Percentiles rank a stretch among this genome's conserved stretches.
Evolutionary conservation across 345 rosid genomes (phyloP).

Genomic region (Dipteronia sinensis): DNA sequence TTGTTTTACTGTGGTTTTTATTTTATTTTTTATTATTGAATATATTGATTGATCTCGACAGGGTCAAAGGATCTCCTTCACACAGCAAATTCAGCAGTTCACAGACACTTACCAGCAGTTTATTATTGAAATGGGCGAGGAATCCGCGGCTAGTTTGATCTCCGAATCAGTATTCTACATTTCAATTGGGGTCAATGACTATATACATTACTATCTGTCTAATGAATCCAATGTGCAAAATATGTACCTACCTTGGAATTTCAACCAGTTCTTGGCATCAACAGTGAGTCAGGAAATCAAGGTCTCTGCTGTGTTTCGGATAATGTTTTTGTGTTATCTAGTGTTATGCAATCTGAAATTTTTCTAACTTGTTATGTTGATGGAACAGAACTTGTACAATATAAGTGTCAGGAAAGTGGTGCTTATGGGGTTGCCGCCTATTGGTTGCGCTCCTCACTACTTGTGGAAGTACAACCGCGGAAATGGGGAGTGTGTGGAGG

Average conservation of each 20-base stretch:
- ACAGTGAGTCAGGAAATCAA: constrained; percentile 62
- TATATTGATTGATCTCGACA: constrained; percentile 21
- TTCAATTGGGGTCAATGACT: constrained; percentile 87
- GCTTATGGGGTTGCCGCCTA: constrained; percentile 86
- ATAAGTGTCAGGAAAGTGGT: constrained; percentile 66
- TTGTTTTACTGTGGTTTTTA: too few relatives aligned
- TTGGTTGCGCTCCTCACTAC: constrained; percentile 91
- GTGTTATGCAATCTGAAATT: not conserved
- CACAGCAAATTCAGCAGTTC: constrained; percentile 87
- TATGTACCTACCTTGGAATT: constrained; percentile 80
- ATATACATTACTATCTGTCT: constrained; percentile 83
- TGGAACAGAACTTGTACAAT: constrained; percentile 65
- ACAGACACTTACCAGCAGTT: constrained; percentile 79
- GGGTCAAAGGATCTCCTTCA: constrained; percentile 86
- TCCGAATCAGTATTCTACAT: constrained; percentile 70
- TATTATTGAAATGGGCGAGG: constrained; percentile 64
- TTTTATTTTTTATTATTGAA: too few relatives aligned
- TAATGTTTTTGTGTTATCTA: not conserved
- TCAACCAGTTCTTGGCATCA: constrained; percentile 76
- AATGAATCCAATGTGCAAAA: constrained; percentile 74
- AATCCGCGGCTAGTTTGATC: constrained; percentile 48
- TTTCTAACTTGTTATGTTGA: constrained; percentile 9
- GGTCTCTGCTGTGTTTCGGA: constrained; percentile 33
- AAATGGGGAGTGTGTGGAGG: constrained; percentile 72
- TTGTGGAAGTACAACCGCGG: constrained; percentile 70